Percentiles rank a stretch among this genome's conserved stretches.
Evolutionary conservation across 2,329 filamentous ascomycete species (phyloP).

Genomic region (Colletotrichum echinochloae): DNA sequence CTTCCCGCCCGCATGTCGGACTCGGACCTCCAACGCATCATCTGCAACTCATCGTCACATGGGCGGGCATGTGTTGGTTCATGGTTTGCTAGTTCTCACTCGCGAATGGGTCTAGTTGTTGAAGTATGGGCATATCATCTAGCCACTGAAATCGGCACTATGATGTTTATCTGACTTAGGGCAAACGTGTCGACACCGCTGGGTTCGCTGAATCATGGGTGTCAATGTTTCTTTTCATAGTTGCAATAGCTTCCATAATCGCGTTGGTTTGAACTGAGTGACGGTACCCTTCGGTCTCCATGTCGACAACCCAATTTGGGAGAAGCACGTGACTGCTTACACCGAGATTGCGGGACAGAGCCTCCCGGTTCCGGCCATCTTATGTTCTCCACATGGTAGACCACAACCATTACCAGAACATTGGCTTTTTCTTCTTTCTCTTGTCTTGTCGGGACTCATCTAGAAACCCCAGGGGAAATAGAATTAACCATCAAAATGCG

Average conservation of each 20-base stretch:
- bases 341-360: background rate
- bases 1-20: background rate
- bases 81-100: background rate
- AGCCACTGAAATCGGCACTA: background rate
- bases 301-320: no score
- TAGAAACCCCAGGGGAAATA: conserved; percentile 9
- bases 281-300: background rate
- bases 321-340: conserved; percentile 22
- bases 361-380: conserved; percentile 20
- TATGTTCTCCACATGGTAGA: background rate
- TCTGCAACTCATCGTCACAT: background rate
- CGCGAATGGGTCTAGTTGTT: background rate
- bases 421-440: background rate
- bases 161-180: background rate
- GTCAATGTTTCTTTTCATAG: background rate
- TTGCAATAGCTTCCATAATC: background rate
- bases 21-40: background rate
- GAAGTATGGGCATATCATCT: conserved; percentile 5
- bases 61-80: background rate
- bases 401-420: background rate
- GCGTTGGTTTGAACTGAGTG: background rate
- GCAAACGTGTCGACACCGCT: background rate
- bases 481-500: conserved; percentile 8
- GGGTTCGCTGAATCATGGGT: background rate
- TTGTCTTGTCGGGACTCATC: conserved; percentile 3